Evolutionary conservation across 2,329 filamentous ascomycete genomes (phyloP).

Genomic region (Neoscytalidium dimidiatum): DNA sequence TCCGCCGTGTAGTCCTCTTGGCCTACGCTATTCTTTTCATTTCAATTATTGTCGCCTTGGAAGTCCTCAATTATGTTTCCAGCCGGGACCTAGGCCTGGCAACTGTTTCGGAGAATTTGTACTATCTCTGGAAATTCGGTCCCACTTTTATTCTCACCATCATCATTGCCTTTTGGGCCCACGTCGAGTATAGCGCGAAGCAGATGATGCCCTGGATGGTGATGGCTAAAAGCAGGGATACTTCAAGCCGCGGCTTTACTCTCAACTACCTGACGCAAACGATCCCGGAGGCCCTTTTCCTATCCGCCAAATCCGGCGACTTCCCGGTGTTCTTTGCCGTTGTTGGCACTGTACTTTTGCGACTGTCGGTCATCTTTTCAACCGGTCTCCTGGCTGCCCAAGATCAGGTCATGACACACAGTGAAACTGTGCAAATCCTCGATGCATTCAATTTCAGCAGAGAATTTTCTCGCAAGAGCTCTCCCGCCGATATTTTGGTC

Average conservation of each 20-base stretch:
- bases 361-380: neutral
- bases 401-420: neutral
- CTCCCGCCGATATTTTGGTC: neutral
- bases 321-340: neutral
- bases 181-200: neutral
- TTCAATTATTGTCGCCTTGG: neutral
- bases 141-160: neutral
- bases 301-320: neutral
- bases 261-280: neutral
- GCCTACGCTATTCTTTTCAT: neutral
- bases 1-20: neutral
- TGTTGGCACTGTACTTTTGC: neutral
- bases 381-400: neutral
- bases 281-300: neutral
- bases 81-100: neutral
- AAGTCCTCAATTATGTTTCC: neutral
- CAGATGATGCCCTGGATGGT: neutral
- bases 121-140: neutral
- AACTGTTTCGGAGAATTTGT: neutral
- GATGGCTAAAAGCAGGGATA: neutral
- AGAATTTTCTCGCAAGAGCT: constrained; percentile 42
- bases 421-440: neutral
- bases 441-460: neutral
- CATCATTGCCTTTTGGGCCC: neutral
- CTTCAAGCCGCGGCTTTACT: neutral